phyloP scores from a whole-genome alignment of 2,329 filamentous ascomycete genomes.

The Arthroderma sp. region DNA sequence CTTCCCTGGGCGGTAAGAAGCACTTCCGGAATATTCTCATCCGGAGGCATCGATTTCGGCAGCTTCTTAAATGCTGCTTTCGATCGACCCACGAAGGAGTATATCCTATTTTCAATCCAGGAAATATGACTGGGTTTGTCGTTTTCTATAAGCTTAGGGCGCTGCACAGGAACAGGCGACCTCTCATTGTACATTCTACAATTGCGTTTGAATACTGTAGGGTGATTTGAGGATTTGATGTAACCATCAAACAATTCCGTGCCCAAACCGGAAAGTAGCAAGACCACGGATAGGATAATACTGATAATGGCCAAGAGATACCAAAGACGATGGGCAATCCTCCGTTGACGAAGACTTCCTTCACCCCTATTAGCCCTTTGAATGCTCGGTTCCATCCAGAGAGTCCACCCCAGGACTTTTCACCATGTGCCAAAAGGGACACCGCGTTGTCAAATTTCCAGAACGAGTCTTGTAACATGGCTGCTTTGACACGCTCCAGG shows the following conservation, averaged over 20 bases:
- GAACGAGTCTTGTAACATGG: slow-evolving; percentile 7
- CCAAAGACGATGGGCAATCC: slow-evolving; percentile 3
- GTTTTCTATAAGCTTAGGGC: background rate
- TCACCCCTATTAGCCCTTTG: background rate
- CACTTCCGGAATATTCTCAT: slow-evolving; percentile 1
- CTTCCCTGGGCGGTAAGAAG: slow-evolving; percentile 6
- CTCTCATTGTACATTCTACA: too few relatives aligned
- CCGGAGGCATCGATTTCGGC: slow-evolving; percentile 4
- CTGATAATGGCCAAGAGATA: slow-evolving; percentile 3
- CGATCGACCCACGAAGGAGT: slow-evolving; percentile 7
- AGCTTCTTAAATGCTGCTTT: background rate
- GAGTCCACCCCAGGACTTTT: slow-evolving; percentile 1
- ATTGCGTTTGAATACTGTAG: slow-evolving; percentile 5
- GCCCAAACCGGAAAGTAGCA: slow-evolving; percentile 9
- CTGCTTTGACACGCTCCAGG: slow-evolving; percentile 7
- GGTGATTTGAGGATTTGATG: slow-evolving; percentile 3
- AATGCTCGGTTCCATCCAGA: slow-evolving; percentile 1
- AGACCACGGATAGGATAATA: slow-evolving; percentile 5
- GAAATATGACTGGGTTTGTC: slow-evolving; percentile 1
- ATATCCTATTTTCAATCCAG: slow-evolving; percentile 6
- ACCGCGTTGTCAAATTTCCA: slow-evolving; percentile 4
- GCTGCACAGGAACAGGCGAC: too few relatives aligned
- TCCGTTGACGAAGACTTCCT: background rate
- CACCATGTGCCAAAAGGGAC: slow-evolving; percentile 7
- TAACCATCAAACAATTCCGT: slow-evolving; percentile 10